phyloP scores from a whole-genome alignment of 192 early-diverging fungal species.

The Umbelopsis isabellina region DNA sequence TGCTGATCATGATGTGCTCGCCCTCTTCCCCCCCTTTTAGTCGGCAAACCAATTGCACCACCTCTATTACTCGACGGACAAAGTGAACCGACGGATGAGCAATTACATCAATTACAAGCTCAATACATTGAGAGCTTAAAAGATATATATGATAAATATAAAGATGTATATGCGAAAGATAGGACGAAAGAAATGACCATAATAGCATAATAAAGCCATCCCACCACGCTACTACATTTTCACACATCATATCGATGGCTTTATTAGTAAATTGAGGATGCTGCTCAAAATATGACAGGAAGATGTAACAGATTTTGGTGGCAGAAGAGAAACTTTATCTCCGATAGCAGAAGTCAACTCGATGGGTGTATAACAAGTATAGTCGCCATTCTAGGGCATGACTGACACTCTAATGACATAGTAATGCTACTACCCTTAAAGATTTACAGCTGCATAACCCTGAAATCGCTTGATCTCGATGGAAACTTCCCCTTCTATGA shows the following conservation, averaged over 20 bases:
- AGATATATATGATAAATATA: constrained; percentile 67
- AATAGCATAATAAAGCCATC: constrained; percentile 51
- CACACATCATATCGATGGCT: not conserved
- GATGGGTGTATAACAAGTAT: too few relatives aligned
- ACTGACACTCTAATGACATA: too few relatives aligned
- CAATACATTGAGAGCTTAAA: constrained; percentile 70
- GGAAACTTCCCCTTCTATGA: too few relatives aligned
- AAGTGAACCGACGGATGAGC: constrained; percentile 62
- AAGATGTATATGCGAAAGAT: constrained; percentile 71
- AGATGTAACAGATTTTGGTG: too few relatives aligned
- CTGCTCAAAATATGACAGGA: too few relatives aligned
- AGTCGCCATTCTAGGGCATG: too few relatives aligned
- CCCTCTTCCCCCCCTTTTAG: constrained; percentile 22
- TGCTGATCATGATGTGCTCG: constrained; percentile 5
- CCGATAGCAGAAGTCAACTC: too few relatives aligned
- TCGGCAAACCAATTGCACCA: constrained; percentile 70
- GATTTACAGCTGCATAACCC: too few relatives aligned
- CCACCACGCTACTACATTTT: constrained; percentile 8
- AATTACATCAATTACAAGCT: constrained; percentile 62
- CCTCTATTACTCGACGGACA: constrained; percentile 45
- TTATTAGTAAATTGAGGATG: not conserved
- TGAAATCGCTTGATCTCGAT: too few relatives aligned
- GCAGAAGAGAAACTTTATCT: too few relatives aligned
- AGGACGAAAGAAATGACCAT: constrained; percentile 67
- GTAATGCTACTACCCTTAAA: too few relatives aligned